These are phyloP conservation scores for Parietaria judaica DNA, from an alignment of 306 rosid species.

Conservation along the genomic window DNA sequence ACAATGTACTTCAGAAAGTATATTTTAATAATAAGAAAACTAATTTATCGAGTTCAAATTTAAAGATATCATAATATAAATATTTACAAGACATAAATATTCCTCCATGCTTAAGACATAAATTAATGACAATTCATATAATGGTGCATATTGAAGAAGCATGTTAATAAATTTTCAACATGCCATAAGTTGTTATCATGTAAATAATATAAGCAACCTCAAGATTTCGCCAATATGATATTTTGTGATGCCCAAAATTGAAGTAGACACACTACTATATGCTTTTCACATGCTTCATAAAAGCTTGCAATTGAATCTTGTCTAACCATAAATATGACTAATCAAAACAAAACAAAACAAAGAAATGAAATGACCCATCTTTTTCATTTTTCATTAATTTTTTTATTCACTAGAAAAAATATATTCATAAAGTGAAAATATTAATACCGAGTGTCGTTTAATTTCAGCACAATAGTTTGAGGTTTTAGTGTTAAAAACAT, in stretches of 20 bases:
- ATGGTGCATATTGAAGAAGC: background rate
- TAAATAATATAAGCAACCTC: slow-evolving; percentile 6
- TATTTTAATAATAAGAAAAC: no score
- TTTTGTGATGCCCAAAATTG: background rate
- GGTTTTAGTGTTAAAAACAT: background rate
- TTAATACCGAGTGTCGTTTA: background rate
- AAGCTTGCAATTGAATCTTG: slow-evolving; percentile 11
- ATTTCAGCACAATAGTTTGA: background rate
- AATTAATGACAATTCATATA: no score
- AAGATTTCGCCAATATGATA: background rate
- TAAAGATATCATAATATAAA: no score
- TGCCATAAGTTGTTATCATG: background rate
- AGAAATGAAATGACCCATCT: background rate
- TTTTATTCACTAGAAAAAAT: background rate
- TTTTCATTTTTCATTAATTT: background rate
- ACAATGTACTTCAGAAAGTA: no score
- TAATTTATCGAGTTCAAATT: no score
- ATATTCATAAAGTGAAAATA: background rate
- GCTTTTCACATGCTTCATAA: slow-evolving; percentile 9
- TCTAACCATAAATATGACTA: background rate
- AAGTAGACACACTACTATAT: slow-evolving; percentile 5
- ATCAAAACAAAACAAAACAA: background rate
- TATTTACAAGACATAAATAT: no score
- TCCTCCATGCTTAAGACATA: no score
- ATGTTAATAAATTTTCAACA: background rate